Conservation (phyloP, 2,329 filamentous ascomycete species). For the Cordyceps sp. region DNA sequence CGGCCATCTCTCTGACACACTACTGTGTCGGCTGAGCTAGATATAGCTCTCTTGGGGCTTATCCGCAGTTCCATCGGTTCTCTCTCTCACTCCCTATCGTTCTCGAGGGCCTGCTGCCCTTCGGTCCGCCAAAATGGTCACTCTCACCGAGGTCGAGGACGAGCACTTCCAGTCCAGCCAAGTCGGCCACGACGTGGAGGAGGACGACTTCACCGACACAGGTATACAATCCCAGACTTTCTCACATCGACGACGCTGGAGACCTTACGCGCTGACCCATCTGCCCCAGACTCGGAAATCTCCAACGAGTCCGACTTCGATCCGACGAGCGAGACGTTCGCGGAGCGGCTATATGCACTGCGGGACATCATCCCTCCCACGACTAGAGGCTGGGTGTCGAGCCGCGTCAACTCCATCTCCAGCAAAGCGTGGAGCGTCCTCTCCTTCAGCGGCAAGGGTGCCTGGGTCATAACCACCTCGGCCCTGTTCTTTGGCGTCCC, state of each 20-base stretch:
- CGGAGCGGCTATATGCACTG: constrained; percentile 55
- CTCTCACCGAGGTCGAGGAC: constrained; percentile 91
- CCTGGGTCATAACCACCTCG: constrained; percentile 84
- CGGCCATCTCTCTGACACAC: no score
- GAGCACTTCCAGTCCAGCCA: constrained; percentile 74
- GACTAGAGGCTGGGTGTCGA: constrained; percentile 50
- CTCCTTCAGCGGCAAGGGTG: constrained; percentile 63
- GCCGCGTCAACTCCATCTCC: constrained; percentile 38
- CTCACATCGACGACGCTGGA: neutral
- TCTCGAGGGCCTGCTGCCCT: no score
- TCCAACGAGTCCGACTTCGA: constrained; percentile 65
- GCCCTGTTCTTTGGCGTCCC: constrained; percentile 83
- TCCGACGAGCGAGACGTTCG: constrained; percentile 37
- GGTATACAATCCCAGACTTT: constrained; percentile 36
- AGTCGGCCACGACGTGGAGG: constrained; percentile 59
- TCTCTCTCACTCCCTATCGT: no score
- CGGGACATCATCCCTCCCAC: constrained; percentile 63
- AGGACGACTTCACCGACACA: constrained; percentile 86
- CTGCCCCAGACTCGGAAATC: constrained; percentile 55
- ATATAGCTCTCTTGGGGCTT: no score
- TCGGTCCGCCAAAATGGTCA: constrained; percentile 65
- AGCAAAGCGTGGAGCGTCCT: constrained; percentile 34
- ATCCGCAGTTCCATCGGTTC: no score
- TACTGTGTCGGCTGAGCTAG: no score
- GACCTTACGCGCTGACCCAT: constrained; percentile 3